A percentile compares a stretch with the other conserved stretches of the same genome.
These are phyloP conservation scores for Malus domestica DNA, from an alignment of 306 rosid genomes.

Conservation along the genomic window DNA sequence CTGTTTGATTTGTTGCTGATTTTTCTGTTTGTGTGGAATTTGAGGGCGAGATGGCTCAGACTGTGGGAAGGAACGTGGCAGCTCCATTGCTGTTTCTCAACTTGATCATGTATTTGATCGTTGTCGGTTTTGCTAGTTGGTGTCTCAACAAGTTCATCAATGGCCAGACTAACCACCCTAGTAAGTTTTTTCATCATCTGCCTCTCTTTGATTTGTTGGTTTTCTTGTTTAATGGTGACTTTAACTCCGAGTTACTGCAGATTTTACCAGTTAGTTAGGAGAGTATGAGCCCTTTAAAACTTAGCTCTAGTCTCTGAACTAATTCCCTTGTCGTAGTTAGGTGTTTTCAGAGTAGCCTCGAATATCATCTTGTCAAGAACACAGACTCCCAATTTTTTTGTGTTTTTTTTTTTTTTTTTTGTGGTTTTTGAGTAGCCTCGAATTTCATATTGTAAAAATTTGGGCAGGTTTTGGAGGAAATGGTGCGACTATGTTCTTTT, in stretches of 20 bases:
- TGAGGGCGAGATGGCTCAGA: constrained; percentile 50
- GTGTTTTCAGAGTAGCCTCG: too few relatives aligned
- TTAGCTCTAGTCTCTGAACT: too few relatives aligned
- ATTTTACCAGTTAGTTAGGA: too few relatives aligned
- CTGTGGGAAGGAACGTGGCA: constrained; percentile 65
- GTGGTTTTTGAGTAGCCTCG: background rate
- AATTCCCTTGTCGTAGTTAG: too few relatives aligned
- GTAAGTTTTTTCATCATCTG: constrained; percentile 28
- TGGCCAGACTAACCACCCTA: constrained; percentile 82
- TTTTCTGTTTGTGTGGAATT: background rate
- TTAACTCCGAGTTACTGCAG: background rate
- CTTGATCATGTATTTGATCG: constrained; percentile 73
- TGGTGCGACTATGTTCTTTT: constrained; percentile 71
- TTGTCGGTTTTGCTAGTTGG: constrained; percentile 87
- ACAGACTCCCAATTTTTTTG: too few relatives aligned
- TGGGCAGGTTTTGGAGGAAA: constrained; percentile 78
- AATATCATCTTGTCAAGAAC: too few relatives aligned
- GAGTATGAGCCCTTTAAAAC: too few relatives aligned
- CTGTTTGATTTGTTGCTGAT: background rate
- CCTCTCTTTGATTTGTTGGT: background rate
- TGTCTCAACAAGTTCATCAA: constrained; percentile 67
- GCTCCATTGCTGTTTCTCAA: constrained; percentile 82
- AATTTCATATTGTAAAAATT: background rate
- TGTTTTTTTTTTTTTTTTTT: background rate
- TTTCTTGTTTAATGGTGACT: background rate